These are phyloP conservation scores for Aspergillus flavus DNA, from an alignment of 2,329 filamentous ascomycete species.

Conservation along the genomic window DNA sequence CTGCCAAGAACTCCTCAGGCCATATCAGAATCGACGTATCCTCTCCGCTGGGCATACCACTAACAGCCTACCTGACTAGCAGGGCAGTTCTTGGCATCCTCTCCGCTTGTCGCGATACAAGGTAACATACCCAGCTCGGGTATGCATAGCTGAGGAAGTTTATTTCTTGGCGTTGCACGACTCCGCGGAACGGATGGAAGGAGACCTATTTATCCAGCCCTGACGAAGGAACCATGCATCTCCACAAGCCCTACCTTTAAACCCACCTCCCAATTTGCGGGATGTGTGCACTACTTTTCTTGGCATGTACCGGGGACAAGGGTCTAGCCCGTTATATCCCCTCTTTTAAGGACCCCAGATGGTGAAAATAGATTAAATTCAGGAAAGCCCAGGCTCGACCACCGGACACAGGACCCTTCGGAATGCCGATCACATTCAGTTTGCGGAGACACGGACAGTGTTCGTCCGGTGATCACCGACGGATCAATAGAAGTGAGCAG, in stretches of 20 bases:
- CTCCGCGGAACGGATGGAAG: neutral
- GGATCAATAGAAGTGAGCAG: neutral
- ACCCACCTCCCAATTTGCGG: fast-evolving
- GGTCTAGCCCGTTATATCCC: neutral
- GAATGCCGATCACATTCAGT: neutral
- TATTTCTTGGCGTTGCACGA: neutral
- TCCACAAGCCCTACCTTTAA: neutral
- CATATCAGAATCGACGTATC: neutral
- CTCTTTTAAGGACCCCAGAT: too few relatives aligned
- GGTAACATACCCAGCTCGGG: neutral
- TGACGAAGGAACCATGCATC: neutral
- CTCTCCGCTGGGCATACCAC: neutral
- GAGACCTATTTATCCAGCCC: neutral
- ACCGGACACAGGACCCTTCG: neutral
- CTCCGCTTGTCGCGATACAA: neutral
- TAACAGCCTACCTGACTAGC: neutral
- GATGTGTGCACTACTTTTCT: neutral
- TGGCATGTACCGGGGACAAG: neutral
- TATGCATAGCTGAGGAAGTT: neutral
- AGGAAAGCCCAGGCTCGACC: neutral
- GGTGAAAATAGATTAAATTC: neutral
- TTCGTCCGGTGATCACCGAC: neutral
- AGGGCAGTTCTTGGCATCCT: neutral
- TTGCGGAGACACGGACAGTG: neutral
- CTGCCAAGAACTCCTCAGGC: neutral